Evolutionary conservation across 2,329 filamentous ascomycete species (phyloP).

Genomic region (Daldinia sp.): DNA sequence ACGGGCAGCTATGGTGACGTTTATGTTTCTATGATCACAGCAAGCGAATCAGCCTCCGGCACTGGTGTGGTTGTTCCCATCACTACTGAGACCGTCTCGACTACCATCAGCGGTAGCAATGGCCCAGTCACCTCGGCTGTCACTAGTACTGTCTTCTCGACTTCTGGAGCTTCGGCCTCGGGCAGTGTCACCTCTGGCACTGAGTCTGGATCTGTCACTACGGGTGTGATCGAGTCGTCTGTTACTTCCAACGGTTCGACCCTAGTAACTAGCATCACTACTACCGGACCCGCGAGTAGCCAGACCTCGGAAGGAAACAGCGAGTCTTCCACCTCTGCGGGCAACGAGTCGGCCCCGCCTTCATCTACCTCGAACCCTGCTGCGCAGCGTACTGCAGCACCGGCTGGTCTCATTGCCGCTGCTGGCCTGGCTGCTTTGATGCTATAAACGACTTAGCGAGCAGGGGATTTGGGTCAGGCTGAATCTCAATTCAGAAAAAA

Average conservation of each 20-base stretch:
- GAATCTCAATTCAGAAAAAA: constrained; percentile 24
- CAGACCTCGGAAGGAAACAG: constrained; percentile 24
- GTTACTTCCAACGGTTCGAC: constrained; percentile 42
- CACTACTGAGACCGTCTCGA: constrained; percentile 32
- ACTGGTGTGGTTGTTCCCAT: constrained; percentile 26
- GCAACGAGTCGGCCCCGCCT: not conserved
- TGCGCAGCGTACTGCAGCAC: constrained; percentile 48
- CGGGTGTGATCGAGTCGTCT: constrained; percentile 41
- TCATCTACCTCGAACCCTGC: constrained; percentile 35
- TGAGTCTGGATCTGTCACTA: constrained; percentile 40
- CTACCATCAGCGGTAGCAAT: constrained; percentile 34
- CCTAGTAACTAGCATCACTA: constrained; percentile 41
- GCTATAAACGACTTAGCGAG: constrained; percentile 41
- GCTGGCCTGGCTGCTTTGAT: constrained; percentile 50
- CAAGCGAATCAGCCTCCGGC: constrained; percentile 17
- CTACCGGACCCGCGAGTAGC: constrained; percentile 38
- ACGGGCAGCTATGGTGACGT: constrained; percentile 40
- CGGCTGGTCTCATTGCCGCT: constrained; percentile 48
- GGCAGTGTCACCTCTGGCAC: constrained; percentile 37
- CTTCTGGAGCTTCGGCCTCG: constrained; percentile 31
- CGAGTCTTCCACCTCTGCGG: constrained; percentile 10
- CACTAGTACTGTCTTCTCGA: constrained; percentile 45
- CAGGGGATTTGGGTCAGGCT: constrained; percentile 4
- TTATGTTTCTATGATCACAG: constrained; percentile 33
- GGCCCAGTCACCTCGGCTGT: constrained; percentile 32